These are phyloP conservation scores for Inga oerstediana DNA, from an alignment of 306 rosid genomes.

Conservation along the genomic window DNA sequence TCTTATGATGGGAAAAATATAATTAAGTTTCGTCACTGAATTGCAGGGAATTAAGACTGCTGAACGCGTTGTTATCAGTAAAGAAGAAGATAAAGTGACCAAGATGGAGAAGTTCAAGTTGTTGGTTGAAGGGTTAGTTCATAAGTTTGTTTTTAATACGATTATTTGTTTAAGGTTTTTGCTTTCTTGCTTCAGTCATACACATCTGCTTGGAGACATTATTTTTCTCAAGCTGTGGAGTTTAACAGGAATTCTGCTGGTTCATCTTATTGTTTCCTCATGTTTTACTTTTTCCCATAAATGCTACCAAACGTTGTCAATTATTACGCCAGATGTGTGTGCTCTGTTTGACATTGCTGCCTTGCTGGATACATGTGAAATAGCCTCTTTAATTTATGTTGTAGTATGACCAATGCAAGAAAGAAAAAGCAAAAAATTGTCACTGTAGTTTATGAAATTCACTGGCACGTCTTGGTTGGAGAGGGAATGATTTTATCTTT, in stretches of 20 bases:
- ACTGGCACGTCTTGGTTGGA: not conserved
- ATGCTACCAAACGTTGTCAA: not conserved
- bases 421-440: not conserved
- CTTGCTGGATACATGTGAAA: slow-evolving; percentile 1
- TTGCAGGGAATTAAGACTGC: slow-evolving; percentile 82
- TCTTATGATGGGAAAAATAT: slow-evolving; percentile 16
- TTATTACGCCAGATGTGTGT: not conserved
- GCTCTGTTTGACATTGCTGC: slow-evolving; percentile 4
- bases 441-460: not conserved
- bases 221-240: slow-evolving; percentile 11
- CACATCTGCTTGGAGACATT: slow-evolving; percentile 9
- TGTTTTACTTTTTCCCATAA: not conserved
- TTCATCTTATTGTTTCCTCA: not conserved
- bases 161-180: not conserved
- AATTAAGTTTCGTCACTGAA: slow-evolving; percentile 31
- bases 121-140: slow-evolving; percentile 92
- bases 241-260: slow-evolving; percentile 6
- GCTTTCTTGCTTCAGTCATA: slow-evolving; percentile 26
- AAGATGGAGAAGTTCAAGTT: slow-evolving; percentile 54
- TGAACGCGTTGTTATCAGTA: slow-evolving; percentile 70
- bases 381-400: slow-evolving; percentile 1
- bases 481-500: not conserved
- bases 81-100: slow-evolving; percentile 48
- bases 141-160: slow-evolving; percentile 8
- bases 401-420: slow-evolving; percentile 12